Conservation (phyloP, 2,329 filamentous ascomycete species). For the Aspergillus niger region DNA sequence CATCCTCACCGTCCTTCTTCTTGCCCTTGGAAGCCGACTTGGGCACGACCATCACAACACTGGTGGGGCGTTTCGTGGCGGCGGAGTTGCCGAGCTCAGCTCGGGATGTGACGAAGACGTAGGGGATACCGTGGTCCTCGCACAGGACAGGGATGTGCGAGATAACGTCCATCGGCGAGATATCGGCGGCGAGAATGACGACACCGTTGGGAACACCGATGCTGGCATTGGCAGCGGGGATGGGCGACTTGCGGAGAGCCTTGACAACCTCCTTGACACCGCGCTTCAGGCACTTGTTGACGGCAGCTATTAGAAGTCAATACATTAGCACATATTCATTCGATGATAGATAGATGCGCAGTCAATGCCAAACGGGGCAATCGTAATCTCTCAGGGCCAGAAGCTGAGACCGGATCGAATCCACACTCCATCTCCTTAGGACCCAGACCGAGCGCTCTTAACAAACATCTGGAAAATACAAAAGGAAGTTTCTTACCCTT, state of each 20-base stretch:
- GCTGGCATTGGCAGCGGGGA: conserved; percentile 65
- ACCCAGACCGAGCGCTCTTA: background rate
- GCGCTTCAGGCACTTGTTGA: conserved; percentile 92
- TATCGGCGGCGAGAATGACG: conserved; percentile 93
- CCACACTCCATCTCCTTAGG: background rate
- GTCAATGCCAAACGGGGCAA: background rate
- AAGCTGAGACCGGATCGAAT: background rate
- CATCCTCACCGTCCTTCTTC: conserved; percentile 51
- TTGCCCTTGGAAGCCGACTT: conserved; percentile 55
- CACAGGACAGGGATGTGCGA: conserved; percentile 96
- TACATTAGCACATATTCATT: conserved; percentile 21
- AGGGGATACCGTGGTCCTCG: conserved; percentile 96
- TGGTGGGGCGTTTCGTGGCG: conserved; percentile 93
- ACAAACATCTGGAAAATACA: conserved; percentile 1
- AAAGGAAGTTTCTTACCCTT: conserved; percentile 42
- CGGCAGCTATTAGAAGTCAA: conserved; percentile 67
- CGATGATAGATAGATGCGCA: background rate
- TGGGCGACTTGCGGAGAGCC: conserved; percentile 86
- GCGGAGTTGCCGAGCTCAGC: conserved; percentile 92
- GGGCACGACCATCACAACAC: conserved; percentile 80
- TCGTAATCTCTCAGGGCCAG: too few relatives aligned
- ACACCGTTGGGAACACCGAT: conserved; percentile 68
- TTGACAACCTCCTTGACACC: conserved; percentile 99
- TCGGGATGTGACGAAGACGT: conserved; percentile 89
- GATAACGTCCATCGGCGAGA: conserved; percentile 98